Evolutionary conservation across 768 basidiomycete genomes (phyloP), one percentile per base, ranked within the genome.

Genomic region (Rhodosporidiobolus sp.): DNA sequence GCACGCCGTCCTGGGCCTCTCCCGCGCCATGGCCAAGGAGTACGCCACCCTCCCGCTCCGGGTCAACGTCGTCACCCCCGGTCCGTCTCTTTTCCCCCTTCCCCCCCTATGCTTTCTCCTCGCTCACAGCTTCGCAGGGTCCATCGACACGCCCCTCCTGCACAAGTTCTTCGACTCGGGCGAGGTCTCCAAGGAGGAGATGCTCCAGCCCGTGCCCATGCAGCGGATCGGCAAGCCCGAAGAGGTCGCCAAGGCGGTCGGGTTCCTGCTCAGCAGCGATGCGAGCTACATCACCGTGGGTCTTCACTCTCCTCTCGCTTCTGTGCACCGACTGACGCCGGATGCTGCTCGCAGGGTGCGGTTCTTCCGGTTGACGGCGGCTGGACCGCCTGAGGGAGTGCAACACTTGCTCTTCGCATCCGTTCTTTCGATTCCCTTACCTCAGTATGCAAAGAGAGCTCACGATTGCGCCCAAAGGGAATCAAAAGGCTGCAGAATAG

Each of bases 311-410:
- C 20, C 28, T 45, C 34, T 30, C 26, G 5, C 9, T 16, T n/a
- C 28, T 30, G 3, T 10, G 14, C 28, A 5, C 19, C 35, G 1
- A n/a, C 35, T 48, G 24, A 8, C 38, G 7, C 32, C 5, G 16
- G 22, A 9, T 16, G 28, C 17, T 17, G n/a, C 7, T 2, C 14
- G 17, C 45, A 73, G 72, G 72, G 72, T 17, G 72, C 72, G 4
- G 67, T 69, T 6, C 60, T 73, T 17, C 72, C 72, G 24, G 72
- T 73, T 10, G 72, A 73, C 22, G 72, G 72, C n/a, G 58, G 58
- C 1, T 59, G 38, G 58, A 59, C 58, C n/a, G 58, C 58, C 7
- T 59, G 35, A 38, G 38, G 38, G 38, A 43, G 38, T 43, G 38
- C 38, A 43, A 43, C 38, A 43, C 7, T 43, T 43, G 38, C 14